A percentile compares a stretch with the other conserved stretches of the same genome.
Conservation (phyloP, 768 basidiomycete genomes). For the Tremella mesenterica region DNA sequence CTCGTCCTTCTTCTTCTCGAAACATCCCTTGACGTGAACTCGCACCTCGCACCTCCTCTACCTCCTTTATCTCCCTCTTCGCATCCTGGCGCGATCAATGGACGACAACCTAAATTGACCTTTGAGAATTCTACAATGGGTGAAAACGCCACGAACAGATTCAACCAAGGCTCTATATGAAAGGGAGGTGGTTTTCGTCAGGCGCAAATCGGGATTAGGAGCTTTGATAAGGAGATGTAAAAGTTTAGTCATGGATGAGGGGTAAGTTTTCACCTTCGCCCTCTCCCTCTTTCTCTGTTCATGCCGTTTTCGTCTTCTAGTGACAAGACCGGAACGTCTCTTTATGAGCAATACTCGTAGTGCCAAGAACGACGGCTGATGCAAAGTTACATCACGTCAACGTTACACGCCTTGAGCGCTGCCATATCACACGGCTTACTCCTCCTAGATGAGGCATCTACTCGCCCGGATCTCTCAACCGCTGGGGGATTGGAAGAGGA, state of each 20-base stretch:
- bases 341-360: too few relatives aligned
- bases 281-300: not conserved
- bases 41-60: not conserved
- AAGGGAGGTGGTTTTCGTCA: slow-evolving; percentile 40
- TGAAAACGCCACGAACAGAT: slow-evolving; percentile 22
- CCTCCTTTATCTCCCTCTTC: too few relatives aligned
- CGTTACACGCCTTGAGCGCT: slow-evolving; percentile 39
- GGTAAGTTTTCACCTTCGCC: slow-evolving; percentile 23
- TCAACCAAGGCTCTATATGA: slow-evolving; percentile 29
- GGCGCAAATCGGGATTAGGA: slow-evolving; percentile 36
- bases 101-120: not conserved
- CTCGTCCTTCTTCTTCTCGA: too few relatives aligned
- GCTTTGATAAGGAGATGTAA: slow-evolving; percentile 42
- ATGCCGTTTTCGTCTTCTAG: not conserved
- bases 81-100: not conserved
- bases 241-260: slow-evolving; percentile 42
- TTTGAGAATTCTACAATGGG: slow-evolving; percentile 25
- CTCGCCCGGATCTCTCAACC: not conserved
- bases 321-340: not conserved
- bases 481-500: slow-evolving; percentile 3
- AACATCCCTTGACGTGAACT: not conserved
- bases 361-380: too few relatives aligned
- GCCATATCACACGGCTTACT: slow-evolving; percentile 43
- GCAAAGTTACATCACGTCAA: slow-evolving; percentile 27
- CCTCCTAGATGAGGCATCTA: slow-evolving; percentile 25